Evolutionary conservation across 495 filamentous ascomycete species (phyloP), one percentile per base, ranked within the genome.

Genomic region (Bacidia rubella): DNA sequence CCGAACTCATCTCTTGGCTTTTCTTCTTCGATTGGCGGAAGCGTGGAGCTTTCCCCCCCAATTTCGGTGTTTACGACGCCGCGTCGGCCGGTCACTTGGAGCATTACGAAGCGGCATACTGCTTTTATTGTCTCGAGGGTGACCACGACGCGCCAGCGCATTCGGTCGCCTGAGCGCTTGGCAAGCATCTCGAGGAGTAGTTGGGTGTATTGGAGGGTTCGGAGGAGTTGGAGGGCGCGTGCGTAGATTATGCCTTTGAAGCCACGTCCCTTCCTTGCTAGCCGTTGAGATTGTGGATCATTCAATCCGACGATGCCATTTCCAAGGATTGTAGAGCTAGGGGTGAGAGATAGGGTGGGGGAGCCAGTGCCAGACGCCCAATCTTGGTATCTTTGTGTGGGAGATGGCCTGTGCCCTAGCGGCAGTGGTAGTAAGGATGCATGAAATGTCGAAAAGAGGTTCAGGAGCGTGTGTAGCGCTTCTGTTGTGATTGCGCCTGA

Each of bases 401-500:
- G 26, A 4, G 47, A 35, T 15, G 47, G 47, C n/a, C 26, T 12
- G 25, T 50, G 38, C 1, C 23, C 19, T 2, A 26, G 25, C 58
- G 22, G 83, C 81, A 58, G 79, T 75, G 47, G 81, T 77, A 98
- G 86, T 39, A 98, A 79, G 35, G 82, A 79, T 66, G 97, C 90
- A 73, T 97, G 90, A 68, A 96, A 96, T 54, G 96, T 75, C 11
- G 90, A 90, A 52, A 98, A 77, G 11, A 98, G 74, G 61, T 94
- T 87, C 27, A 96, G 82, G 52, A 80, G 78, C 39, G 83, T 87
- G 60, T 98, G 89, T 19, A 97, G 76, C 49, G 85, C 88, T 70
- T 98, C 92, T 56, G 92, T 95, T 53, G 90, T 83, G 58, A 97
- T 79, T 64, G 95, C 90, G 29, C 89, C 90, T 57, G 88, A 81